Evolutionary conservation across 1,139 yeast species (phyloP), one percentile per base, ranked within the genome.

Genomic region (Suhomyces yuchorum): DNA sequence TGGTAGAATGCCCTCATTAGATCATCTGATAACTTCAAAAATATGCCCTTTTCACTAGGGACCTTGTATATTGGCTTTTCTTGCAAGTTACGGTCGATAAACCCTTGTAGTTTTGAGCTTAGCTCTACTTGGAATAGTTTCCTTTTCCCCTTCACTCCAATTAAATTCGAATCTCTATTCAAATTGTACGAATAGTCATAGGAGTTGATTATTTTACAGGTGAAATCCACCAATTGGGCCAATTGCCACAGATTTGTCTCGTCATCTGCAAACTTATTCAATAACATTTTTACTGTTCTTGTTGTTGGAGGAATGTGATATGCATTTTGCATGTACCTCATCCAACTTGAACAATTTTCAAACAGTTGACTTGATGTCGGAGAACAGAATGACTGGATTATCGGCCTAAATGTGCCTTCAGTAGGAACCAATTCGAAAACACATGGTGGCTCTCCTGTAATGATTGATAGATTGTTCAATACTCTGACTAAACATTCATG

Each of bases 241-340:
- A 61, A 43, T 4, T 24, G 37, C 56, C 56, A 52, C 7, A 24
- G 35, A 2, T 36, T 22, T 7, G 39, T 32, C 8, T 24, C 17
- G 9, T 20, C 47, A 3, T 28, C 15, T 2, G 24, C 36, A 23
- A 50, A 49, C 12, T 38, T 44, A 22, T 49, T 46, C 34, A 59
- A 59, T 4, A 63, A 36, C 2, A 47, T 43, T 11, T 52, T 50
- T 42, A 62, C 68, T 11, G 60, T 54, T 37, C 64, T 55, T 3
- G 72, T 67, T 5, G 71, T 61, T n/a, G 64, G 48, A 1, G 72
- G 72, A 7, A 68, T 44, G 1, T 55, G 53, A 24, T 53, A 57
- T 9, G 49, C 41, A 3, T 48, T 43, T 23, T 57, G 62, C 63
- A 65, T 58, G 9, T 57, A 49, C 7, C 50, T 43, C 9, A 63